Base-by-base conservation (phyloP, 202 grass and related monocot genomes). In the Brachypodium distachyon region DNA sequence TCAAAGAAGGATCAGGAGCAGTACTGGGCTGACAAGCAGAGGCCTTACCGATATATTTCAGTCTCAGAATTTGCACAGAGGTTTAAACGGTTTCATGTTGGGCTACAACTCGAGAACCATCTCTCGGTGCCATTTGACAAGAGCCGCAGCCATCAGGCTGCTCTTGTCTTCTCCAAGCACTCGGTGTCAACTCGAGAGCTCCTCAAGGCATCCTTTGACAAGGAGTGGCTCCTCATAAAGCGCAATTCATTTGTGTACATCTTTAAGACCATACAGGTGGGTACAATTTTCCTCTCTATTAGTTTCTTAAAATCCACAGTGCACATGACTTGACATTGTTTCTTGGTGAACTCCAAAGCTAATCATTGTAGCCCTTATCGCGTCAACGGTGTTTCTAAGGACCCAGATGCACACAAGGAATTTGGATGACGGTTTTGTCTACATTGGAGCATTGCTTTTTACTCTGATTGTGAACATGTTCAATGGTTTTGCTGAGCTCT, bases 151-250 rank as follows among this genome's bases (percentile, higher is more conserved):
- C 96, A 99, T 87, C 76, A 74, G 70, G 96, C 96, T 61, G 89
- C 96, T 22, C 85, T 99, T 19, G 92, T 93, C 48, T 99, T 99
- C 83, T 88, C 89, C 14, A 84, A 80, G 66, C 74, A 91, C 11
- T 80, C 83, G 0, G 92, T 99, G 31, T 80, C 92, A 67, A 90
- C 90, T 31, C 66, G 23, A 19, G 83, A 99, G 61, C 89, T 99
- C 69, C 85, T 99, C 34, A 96, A 85, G 78, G 83, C 92, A 56
- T 95, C 91, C 46, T 89, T 95, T 62, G 80, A 82, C 73, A 99
- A 99, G 79, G 96, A 99, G 60, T 99, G 91, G 96, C 96, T 99
- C 44, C 96, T 99, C 41, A 99, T 99, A 76, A 92, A 92, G 77
- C 89, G 96, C 60, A 99, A 99, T 77, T 95, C 96, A n/a, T 92